Percentiles rank a stretch among this genome's conserved stretches.
These are phyloP conservation scores for Sclerotinia sclerotiorum DNA, from an alignment of 2,329 filamentous ascomycete genomes.

Conservation along the genomic window DNA sequence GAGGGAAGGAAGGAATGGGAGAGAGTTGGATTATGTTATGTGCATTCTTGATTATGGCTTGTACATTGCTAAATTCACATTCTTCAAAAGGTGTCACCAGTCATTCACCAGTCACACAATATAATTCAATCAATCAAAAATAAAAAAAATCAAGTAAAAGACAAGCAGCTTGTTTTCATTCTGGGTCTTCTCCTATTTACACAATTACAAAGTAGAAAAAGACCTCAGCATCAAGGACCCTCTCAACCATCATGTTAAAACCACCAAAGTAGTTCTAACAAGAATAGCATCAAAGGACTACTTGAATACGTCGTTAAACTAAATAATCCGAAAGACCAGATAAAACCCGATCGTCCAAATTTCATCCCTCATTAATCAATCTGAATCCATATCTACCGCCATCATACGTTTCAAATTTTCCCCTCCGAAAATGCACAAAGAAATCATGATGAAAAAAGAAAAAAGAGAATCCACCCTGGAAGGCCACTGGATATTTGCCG, in stretches of 20 bases:
- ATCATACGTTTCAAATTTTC: slow-evolving; percentile 24
- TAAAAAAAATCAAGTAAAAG: neutral
- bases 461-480: slow-evolving; percentile 12
- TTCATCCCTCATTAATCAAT: slow-evolving; percentile 29
- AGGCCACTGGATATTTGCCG: slow-evolving; percentile 14
- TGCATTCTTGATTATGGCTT: neutral
- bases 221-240: slow-evolving; percentile 21
- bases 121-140: neutral
- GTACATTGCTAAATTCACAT: neutral
- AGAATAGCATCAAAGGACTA: neutral
- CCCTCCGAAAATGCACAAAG: slow-evolving; percentile 23
- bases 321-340: slow-evolving; percentile 23
- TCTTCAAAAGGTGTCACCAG: neutral
- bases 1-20: too few species aligned
- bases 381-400: slow-evolving; percentile 25
- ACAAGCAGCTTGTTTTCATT: slow-evolving; percentile 23
- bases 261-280: slow-evolving; percentile 17
- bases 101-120: neutral
- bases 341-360: slow-evolving; percentile 17
- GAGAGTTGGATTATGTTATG: too few species aligned
- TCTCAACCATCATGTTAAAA: slow-evolving; percentile 14
- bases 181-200: slow-evolving; percentile 27
- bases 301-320: slow-evolving; percentile 23
- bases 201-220: slow-evolving; percentile 23
- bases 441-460: slow-evolving; percentile 23